Conservation (phyloP, 1,284 basidiomycete species). For the Sanghuangporus weigelae region DNA sequence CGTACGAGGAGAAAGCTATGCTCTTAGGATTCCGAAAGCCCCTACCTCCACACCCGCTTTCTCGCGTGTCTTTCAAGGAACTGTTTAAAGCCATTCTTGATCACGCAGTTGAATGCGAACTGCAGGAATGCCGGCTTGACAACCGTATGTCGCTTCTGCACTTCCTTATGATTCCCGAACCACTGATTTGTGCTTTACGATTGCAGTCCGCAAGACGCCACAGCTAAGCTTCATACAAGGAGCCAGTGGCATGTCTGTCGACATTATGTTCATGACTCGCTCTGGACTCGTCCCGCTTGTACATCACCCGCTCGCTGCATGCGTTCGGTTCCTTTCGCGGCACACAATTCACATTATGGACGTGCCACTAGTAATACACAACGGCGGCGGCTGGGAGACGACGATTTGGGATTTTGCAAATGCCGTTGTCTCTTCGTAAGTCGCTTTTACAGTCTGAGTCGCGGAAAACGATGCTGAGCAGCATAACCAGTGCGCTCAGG, state of each 20-base stretch:
- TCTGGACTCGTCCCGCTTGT: conserved; percentile 2
- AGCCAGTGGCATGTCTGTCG: neutral
- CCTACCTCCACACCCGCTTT: neutral
- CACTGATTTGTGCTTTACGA: neutral
- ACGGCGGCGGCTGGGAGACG: conserved; percentile 2
- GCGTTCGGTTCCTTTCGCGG: conserved; percentile 4
- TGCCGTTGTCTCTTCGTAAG: conserved; percentile 7
- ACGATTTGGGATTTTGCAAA: conserved; percentile 9
- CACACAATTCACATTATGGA: conserved; percentile 7
- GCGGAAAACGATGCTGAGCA: neutral
- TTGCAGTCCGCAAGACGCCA: neutral
- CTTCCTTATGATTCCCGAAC: neutral
- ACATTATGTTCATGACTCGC: conserved; percentile 4
- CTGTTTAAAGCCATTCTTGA: conserved; percentile 4
- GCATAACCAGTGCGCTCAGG: neutral
- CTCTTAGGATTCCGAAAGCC: conserved; percentile 10
- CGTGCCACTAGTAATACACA: conserved; percentile 2
- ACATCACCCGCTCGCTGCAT: conserved; percentile 12
- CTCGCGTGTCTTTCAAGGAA: conserved; percentile 5
- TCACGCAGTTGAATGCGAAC: conserved; percentile 11
- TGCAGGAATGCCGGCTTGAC: conserved; percentile 14
- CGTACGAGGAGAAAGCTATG: conserved; percentile 11
- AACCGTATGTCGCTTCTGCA: neutral
- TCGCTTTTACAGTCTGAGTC: neutral
- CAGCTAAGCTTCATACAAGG: neutral